A percentile compares a stretch with the other conserved stretches of the same genome.
Evolutionary conservation across 257 asterid genomes (phyloP).

Genomic region (Gardenia jasminoides): DNA sequence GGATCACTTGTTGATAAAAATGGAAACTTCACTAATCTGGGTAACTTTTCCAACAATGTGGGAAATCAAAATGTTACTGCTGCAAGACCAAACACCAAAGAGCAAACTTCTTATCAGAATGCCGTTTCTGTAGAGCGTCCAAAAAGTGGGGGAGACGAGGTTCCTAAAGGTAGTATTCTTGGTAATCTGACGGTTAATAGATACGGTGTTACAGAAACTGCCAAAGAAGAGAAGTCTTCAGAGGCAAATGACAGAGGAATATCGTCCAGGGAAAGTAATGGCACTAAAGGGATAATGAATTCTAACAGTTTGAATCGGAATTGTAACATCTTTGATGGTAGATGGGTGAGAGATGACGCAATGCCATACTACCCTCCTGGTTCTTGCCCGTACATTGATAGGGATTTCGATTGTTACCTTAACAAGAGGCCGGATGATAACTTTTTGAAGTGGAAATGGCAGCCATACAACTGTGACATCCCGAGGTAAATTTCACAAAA

Average conservation of each 20-base stretch:
- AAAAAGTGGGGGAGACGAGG: constrained; percentile 16
- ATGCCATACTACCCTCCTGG: constrained; percentile 78
- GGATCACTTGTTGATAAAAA: constrained; percentile 25
- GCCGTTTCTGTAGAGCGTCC: constrained; percentile 11
- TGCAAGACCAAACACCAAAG: constrained; percentile 8
- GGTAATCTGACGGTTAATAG: constrained; percentile 19
- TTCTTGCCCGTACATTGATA: constrained; percentile 82
- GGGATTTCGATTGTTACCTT: constrained; percentile 78
- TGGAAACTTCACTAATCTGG: constrained; percentile 20
- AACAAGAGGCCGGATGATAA: constrained; percentile 74
- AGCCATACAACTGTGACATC: constrained; percentile 77
- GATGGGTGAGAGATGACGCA: constrained; percentile 82
- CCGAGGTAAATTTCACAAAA: constrained; percentile 54
- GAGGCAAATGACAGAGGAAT: constrained; percentile 14
- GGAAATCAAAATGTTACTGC: constrained; percentile 25
- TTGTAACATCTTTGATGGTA: constrained; percentile 78
- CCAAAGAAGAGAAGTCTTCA: constrained; percentile 15
- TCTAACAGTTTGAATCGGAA: constrained; percentile 36
- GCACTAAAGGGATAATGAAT: not conserved
- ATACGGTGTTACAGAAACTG: constrained; percentile 16
- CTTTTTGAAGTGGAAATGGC: constrained; percentile 89
- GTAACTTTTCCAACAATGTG: constrained; percentile 23
- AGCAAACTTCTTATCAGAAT: constrained; percentile 13
- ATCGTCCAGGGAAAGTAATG: not conserved
- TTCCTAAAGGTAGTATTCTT: constrained; percentile 10